Base-by-base conservation (phyloP, 805 yeast genomes). In the Metschnikowia baotianmanensis region DNA sequence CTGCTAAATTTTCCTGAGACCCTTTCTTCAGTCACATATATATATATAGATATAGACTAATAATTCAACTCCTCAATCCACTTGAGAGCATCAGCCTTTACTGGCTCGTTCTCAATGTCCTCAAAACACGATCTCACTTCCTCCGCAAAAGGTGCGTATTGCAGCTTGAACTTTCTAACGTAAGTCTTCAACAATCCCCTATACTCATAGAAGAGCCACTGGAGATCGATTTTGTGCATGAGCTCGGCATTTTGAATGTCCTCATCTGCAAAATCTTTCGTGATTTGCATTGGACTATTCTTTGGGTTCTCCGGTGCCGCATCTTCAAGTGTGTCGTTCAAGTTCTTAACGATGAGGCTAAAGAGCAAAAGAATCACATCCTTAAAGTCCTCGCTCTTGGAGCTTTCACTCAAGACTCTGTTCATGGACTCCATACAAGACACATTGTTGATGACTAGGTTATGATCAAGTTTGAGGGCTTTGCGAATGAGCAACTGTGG, bases 151-250 rank as follows among this genome's bases (percentile, higher is more conserved):
- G 31, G 42, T 5, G 40, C 41, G 33, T 44, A 44, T 22, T 46
- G 46, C 38, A 36, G 15, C 22, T 43, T 42, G 41, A 51, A 66
- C 46, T 58, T 59, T 50, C 72, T 56, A 29, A 63, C 55, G 47
- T 65, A 67, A 9, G 65, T 53, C 47, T 69, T 69, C 50, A 68
- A 58, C 47, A 69, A 59, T 0, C 74, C 72, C 36, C 59, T 50
- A 52, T 69, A 69, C 40, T 69, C 74, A 47, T 59, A 69, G 46
- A 59, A 65, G 27, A 69, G 52, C 75, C 75, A 69, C 42, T 68
- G 70, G 22, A 47, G 41, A 48, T 69, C 72, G 25, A 61, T 56
- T 19, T 49, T 57, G 3, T 29, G 20, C 55, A 58, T 52, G 19
- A 55, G 34, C n/a, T 53, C 61, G 13, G 24, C 6, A 39, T 63